Conservation (phyloP, 2,329 filamentous ascomycete species). For the Rutstroemia sp. region DNA sequence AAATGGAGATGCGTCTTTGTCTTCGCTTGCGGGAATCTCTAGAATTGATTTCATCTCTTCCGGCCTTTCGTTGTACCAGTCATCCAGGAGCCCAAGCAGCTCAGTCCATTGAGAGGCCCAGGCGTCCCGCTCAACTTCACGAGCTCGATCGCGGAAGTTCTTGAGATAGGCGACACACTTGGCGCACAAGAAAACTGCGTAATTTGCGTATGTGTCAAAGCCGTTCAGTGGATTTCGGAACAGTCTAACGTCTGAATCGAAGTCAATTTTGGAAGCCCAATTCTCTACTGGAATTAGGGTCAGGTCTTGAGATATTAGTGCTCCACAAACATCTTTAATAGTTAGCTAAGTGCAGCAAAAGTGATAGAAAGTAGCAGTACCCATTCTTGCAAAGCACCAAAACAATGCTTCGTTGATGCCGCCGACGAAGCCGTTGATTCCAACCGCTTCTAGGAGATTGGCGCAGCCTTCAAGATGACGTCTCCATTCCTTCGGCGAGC, state of each 20-base stretch:
- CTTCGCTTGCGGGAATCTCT: slow-evolving; percentile 27
- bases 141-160: slow-evolving; percentile 6
- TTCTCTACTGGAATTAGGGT: slow-evolving; percentile 41
- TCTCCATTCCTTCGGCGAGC: slow-evolving; percentile 39
- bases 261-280: slow-evolving; percentile 34
- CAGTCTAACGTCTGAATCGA: slow-evolving; percentile 23
- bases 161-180: slow-evolving; percentile 35
- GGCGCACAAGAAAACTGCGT: slow-evolving; percentile 41
- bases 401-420: slow-evolving; percentile 44
- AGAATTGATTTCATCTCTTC: slow-evolving; percentile 32
- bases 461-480: slow-evolving; percentile 46
- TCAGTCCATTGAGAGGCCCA: slow-evolving; percentile 29
- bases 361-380: slow-evolving; percentile 28
- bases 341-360: not conserved
- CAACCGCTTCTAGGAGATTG: slow-evolving; percentile 41
- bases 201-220: slow-evolving; percentile 44
- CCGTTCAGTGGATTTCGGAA: slow-evolving; percentile 30
- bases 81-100: slow-evolving; percentile 34
- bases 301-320: slow-evolving; percentile 42
- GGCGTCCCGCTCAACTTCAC: slow-evolving; percentile 22
- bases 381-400: slow-evolving; percentile 48
- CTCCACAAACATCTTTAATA: slow-evolving; percentile 40
- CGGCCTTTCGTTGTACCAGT: slow-evolving; percentile 34
- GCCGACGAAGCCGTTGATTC: slow-evolving; percentile 43
- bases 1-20: slow-evolving; percentile 21